Percentiles rank a stretch among this genome's conserved stretches.
phyloP scores from a whole-genome alignment of 176 grass and related monocot genomes.

The Cenchrus fungigraminus region DNA sequence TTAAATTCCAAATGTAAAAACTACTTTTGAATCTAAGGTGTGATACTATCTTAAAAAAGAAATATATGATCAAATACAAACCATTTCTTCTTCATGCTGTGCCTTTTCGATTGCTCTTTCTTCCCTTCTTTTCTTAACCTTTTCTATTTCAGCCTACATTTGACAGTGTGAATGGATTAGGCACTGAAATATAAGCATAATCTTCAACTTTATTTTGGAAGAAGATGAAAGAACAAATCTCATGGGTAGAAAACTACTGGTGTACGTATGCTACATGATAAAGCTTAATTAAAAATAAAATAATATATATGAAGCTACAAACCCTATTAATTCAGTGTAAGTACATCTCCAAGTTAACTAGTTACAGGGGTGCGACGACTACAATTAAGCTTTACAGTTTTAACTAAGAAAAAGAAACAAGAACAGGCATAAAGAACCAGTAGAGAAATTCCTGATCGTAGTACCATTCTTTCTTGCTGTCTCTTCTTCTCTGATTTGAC shows the following conservation, averaged over 20 bases:
- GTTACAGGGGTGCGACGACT: not conserved
- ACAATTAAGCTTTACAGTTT: slow-evolving; percentile 5
- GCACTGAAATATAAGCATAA: slow-evolving; percentile 13
- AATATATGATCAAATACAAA: slow-evolving; percentile 36
- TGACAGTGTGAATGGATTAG: slow-evolving; percentile 19
- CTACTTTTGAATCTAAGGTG: slow-evolving; percentile 18
- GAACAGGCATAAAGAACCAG: slow-evolving; percentile 2
- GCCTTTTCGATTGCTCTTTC: slow-evolving; percentile 97
- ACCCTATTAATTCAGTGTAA: not conserved
- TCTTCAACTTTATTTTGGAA: slow-evolving; percentile 12
- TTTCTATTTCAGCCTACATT: slow-evolving; percentile 92
- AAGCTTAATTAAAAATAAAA: not conserved
- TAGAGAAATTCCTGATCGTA: slow-evolving; percentile 27
- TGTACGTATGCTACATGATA: not conserved
- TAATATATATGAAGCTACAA: not conserved
- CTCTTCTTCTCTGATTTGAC: slow-evolving; percentile 91
- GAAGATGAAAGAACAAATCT: not conserved
- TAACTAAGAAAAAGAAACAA: not conserved
- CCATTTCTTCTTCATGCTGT: slow-evolving; percentile 98
- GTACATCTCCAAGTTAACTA: not conserved
- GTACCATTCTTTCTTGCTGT: slow-evolving; percentile 93
- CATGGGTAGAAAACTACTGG: not conserved
- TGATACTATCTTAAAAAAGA: not conserved
- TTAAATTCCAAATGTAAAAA: slow-evolving; percentile 34
- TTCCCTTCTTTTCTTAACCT: slow-evolving; percentile 99